phyloP scores from a whole-genome alignment of 208 protist genomes.

The Trypanosoma boissoni region DNA sequence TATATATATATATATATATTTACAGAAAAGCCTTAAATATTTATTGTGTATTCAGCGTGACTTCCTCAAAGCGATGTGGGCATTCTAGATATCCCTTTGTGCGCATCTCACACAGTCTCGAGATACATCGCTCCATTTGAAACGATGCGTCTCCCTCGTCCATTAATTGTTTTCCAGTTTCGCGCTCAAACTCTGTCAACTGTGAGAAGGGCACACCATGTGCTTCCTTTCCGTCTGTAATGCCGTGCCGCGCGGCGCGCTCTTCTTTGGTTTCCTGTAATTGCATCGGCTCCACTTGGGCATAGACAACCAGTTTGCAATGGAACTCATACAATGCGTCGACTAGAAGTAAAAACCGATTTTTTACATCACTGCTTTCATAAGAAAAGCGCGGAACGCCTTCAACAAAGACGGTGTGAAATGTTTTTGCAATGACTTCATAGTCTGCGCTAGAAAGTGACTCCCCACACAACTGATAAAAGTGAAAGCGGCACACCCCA shows the following conservation, averaged over 20 bases:
- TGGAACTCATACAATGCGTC: conserved; percentile 86
- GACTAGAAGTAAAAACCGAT: conserved; percentile 87
- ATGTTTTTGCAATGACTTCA: conserved; percentile 79
- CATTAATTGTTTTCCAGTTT: conserved; percentile 67
- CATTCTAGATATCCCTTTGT: conserved; percentile 77
- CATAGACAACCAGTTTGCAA: conserved; percentile 79
- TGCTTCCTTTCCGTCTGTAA: conserved; percentile 7
- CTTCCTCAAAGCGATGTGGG: conserved; percentile 53
- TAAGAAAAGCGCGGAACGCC: conserved; percentile 77
- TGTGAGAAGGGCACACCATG: conserved; percentile 33
- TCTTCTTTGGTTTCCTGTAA: conserved; percentile 47
- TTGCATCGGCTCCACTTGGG: conserved; percentile 47
- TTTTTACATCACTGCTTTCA: conserved; percentile 74
- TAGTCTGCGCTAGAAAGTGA: conserved; percentile 82
- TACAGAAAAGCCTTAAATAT: neutral
- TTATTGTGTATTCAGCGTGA: conserved; percentile 29
- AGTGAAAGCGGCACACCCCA: conserved; percentile 81
- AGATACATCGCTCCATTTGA: conserved; percentile 86
- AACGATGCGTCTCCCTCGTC: conserved; percentile 68
- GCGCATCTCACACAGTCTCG: conserved; percentile 86
- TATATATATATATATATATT: conserved; percentile 13
- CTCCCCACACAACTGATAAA: conserved; percentile 71
- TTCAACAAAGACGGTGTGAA: conserved; percentile 88
- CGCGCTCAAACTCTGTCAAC: conserved; percentile 66
- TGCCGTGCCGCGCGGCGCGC: conserved; percentile 5